Evolutionary conservation across 208 protist species (phyloP).

Genomic region (Wallacemonas collosoma): DNA sequence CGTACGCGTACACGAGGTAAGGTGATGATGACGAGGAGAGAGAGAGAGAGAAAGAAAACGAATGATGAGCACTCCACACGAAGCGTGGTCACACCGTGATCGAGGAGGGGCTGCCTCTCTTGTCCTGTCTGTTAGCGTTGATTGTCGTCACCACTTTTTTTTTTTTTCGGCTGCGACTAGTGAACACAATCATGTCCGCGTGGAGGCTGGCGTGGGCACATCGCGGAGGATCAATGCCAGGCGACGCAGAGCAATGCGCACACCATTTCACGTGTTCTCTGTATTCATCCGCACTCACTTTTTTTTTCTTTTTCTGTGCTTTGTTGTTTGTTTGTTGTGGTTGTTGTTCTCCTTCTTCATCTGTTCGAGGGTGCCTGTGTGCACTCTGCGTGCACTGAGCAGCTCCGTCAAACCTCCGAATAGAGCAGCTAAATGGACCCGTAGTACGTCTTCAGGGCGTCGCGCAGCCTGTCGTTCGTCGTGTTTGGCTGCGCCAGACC

Average conservation of each 20-base stretch:
- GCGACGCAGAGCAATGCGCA: too few relatives aligned
- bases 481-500: constrained; percentile 57
- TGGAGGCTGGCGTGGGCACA: background rate
- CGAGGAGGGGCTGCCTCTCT: too few relatives aligned
- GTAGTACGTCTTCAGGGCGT: constrained; percentile 52
- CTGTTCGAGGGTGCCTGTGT: background rate
- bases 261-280: too few relatives aligned
- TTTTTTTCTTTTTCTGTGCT: background rate
- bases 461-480: constrained; percentile 20
- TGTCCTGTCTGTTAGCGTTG: background rate
- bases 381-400: too few relatives aligned
- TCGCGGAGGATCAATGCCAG: too few relatives aligned
- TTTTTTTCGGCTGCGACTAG: background rate
- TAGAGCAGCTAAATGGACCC: constrained; percentile 1
- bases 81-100: too few relatives aligned
- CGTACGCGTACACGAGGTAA: background rate
- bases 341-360: background rate
- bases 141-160: background rate
- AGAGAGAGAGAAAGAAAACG: constrained; percentile 1
- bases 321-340: background rate
- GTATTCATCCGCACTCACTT: too few relatives aligned
- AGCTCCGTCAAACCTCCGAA: too few relatives aligned
- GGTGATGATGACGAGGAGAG: background rate
- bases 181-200: background rate
- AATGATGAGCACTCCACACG: background rate